These are phyloP conservation scores for Austroboletus novae-zelandiae DNA, from an alignment of 1,284 basidiomycete species.

Conservation along the genomic window DNA sequence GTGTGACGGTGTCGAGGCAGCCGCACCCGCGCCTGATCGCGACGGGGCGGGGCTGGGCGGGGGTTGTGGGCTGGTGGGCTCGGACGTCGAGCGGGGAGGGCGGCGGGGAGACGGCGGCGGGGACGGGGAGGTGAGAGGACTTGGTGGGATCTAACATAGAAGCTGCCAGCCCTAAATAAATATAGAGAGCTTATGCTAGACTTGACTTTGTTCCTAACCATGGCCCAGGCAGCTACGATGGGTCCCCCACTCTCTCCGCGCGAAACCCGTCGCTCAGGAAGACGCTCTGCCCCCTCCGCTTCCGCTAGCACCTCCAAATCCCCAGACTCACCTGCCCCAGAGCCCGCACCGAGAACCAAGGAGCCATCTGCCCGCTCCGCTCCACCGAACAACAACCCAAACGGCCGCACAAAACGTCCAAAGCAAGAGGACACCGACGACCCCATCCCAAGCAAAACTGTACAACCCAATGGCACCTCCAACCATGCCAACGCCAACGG, in stretches of 20 bases:
- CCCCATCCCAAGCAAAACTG: conserved; percentile 44
- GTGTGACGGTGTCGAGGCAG: conserved; percentile 2
- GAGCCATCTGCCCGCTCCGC: conserved; percentile 43
- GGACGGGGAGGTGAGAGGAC: conserved; percentile 3
- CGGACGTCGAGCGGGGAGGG: not conserved
- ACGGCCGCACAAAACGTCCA: conserved; percentile 54
- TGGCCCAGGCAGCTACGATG: conserved; percentile 59
- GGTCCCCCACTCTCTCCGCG: conserved; percentile 72
- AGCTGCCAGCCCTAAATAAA: conserved; percentile 42
- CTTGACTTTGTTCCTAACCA: conserved; percentile 23
- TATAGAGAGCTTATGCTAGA: conserved; percentile 11
- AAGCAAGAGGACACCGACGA: conserved; percentile 76
- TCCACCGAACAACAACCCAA: conserved; percentile 42
- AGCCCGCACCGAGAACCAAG: conserved; percentile 42
- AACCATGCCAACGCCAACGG: conserved; percentile 36
- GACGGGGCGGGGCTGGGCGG: conserved; percentile 4
- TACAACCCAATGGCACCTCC: conserved; percentile 38
- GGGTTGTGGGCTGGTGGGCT: not conserved
- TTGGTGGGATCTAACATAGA: conserved; percentile 7
- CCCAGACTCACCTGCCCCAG: conserved; percentile 66
- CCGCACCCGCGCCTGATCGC: conserved; percentile 18
- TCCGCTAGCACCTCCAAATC: conserved; percentile 71
- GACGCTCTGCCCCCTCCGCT: conserved; percentile 63
- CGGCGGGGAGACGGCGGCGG: not conserved
- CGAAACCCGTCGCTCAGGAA: conserved; percentile 72